Evolutionary conservation across 257 asterid genomes (phyloP), one percentile per base, ranked within the genome.

Genomic region (Voacanga thouarsii): DNA sequence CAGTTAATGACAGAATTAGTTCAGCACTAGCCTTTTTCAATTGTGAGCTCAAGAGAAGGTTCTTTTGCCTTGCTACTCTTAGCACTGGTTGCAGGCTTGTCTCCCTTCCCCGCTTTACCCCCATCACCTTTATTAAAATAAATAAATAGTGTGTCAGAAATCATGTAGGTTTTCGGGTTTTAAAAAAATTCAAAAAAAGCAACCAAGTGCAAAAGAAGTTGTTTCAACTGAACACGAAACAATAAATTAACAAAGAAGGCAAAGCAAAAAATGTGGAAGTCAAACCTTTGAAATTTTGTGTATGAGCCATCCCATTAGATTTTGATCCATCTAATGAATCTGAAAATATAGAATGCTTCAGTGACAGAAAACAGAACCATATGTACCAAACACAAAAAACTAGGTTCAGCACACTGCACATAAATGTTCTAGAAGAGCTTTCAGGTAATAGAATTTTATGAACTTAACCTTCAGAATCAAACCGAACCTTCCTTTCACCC

Each of bases 401-500:
- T 23, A 49, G 14, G 19, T 11, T 45, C 6, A 50, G 24, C 4
- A 30, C 15, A 12, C 16, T 8, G 12, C 39, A 30, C 12, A 15
- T 23, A 66, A 1, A 16, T 28, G 18, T 12, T 12, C 5, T 68
- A 45, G 26, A 67, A 43, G 69, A 55, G 12, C 0, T 51, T 8
- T 12, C 21, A 50, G 63, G 14, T 68, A 21, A 0, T 50, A 37
- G 60, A 49, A 0, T 12, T 67, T 68, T 23, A 75, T 47, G 75
- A 63, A 75, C 53, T 79, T 70, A 80, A 88, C 95, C 97, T 87
- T 87, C 91, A 49, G 85, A 80, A 75, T 82, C 90, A 78, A 92
- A 90, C 84, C 86, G 92, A 80, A 92, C 97, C 81, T 81, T 86
- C 83, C 87, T 92, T 75, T 93, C 97, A 76, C 82, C 85, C 80